Percentiles rank a stretch among this genome's conserved stretches.
Conservation (phyloP, 805 yeast species). For the Starmera dryadoides region DNA sequence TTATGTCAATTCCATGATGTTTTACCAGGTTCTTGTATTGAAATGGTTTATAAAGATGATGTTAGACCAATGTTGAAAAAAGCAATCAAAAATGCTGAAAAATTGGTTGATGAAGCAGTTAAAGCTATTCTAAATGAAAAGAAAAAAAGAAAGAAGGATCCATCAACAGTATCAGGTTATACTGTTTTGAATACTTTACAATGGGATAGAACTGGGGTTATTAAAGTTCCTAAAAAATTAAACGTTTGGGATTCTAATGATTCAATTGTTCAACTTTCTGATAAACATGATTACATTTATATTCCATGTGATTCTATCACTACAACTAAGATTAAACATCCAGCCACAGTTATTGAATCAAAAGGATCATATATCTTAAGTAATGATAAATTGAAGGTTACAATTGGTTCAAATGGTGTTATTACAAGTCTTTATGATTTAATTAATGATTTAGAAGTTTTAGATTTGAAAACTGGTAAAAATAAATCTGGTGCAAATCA, state of each 20-base stretch:
- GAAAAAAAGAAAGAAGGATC: background rate
- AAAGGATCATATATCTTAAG: slow-evolving; percentile 41
- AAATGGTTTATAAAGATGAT: slow-evolving; percentile 83
- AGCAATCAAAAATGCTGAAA: slow-evolving; percentile 45
- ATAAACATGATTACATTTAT: slow-evolving; percentile 15
- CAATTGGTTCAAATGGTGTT: slow-evolving; percentile 47
- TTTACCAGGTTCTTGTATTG: slow-evolving; percentile 95
- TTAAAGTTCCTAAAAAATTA: slow-evolving; percentile 24
- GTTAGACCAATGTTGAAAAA: slow-evolving; percentile 70
- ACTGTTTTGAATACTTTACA: slow-evolving; percentile 46
- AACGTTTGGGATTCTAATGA: background rate
- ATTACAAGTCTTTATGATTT: slow-evolving; percentile 60
- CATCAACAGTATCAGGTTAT: background rate
- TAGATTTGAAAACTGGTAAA: slow-evolving; percentile 48
- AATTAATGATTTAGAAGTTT: slow-evolving; percentile 51
- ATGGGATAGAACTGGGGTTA: slow-evolving; percentile 46
- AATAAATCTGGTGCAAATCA: slow-evolving; percentile 71
- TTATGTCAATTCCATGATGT: slow-evolving; percentile 96
- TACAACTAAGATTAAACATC: slow-evolving; percentile 26
- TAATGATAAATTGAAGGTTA: slow-evolving; percentile 56
- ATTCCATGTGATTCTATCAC: slow-evolving; percentile 3
- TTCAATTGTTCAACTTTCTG: slow-evolving; percentile 10
- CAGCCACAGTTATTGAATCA: slow-evolving; percentile 40
- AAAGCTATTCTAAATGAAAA: slow-evolving; percentile 28
- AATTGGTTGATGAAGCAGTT: slow-evolving; percentile 45